Conservation (phyloP, 352 stramenopile genomes). For the Phytopythium vexans region DNA sequence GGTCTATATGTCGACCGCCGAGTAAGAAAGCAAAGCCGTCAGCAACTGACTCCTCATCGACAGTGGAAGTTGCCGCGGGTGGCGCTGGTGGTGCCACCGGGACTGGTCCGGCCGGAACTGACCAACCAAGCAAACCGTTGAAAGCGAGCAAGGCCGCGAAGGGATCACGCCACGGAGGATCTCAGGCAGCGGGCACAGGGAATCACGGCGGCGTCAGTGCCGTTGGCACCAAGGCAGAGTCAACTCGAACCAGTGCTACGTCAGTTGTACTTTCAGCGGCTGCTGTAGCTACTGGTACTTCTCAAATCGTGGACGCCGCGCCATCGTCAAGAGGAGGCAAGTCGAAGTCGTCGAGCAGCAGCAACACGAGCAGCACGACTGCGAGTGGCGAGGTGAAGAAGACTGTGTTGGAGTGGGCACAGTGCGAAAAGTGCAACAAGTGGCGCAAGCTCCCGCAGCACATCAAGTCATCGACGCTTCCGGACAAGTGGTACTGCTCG, state of each 20-base stretch:
- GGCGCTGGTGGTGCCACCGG: slow-evolving; percentile 2
- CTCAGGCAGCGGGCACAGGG: too few relatives aligned
- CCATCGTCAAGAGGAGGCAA: neutral
- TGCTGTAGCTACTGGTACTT: slow-evolving; percentile 3
- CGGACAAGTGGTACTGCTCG: slow-evolving; percentile 96
- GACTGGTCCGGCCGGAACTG: neutral
- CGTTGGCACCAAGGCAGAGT: too few relatives aligned
- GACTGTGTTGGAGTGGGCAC: slow-evolving; percentile 91
- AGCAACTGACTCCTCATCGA: neutral
- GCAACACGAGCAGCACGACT: slow-evolving; percentile 9
- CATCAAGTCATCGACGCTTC: slow-evolving; percentile 90
- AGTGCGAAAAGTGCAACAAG: slow-evolving; percentile 96
- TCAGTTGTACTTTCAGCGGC: neutral
- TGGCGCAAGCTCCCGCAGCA: slow-evolving; percentile 93
- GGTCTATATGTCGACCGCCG: slow-evolving; percentile 12
- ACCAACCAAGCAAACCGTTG: neutral
- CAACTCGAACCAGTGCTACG: neutral
- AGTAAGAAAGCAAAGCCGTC: slow-evolving; percentile 49
- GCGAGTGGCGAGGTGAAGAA: slow-evolving; percentile 44
- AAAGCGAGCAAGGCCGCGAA: slow-evolving; percentile 3
- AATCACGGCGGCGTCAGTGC: too few relatives aligned
- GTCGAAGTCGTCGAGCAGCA: slow-evolving; percentile 5
- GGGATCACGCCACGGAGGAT: neutral
- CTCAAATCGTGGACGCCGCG: neutral
- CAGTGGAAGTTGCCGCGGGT: slow-evolving; percentile 5